Evolutionary conservation across 768 basidiomycete species (phyloP), one percentile per base, ranked within the genome.

Genomic region (Lactarius sp.): DNA sequence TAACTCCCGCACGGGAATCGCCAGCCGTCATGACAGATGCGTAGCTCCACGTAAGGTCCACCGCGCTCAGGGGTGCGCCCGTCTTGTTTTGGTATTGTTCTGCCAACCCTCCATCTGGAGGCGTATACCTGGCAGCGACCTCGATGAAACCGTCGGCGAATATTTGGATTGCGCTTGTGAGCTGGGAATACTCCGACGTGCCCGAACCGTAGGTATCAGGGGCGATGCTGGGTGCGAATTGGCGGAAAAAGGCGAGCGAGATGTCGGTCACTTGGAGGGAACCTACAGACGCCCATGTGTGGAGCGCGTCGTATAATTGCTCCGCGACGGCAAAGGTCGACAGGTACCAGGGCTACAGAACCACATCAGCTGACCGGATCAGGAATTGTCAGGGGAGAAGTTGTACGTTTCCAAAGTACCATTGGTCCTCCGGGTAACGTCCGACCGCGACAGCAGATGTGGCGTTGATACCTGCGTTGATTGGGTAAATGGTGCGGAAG

Each of bases 21-120:
- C 85, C 84, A 9, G 76, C 83, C 0, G 88, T 88, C 59, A 91
- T 72, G 0, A 83, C 80, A 34, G 86, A 78, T 1, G 89, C 88
- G 69, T 90, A 91, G 68, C 83, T 86, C 89, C 88, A 91, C 0
- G 88, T 90, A 60, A 90, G 76, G 70, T 91, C 84, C 9, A 71
- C 73, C 3, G 89, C 89, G 70, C 85, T 85, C 18, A 82, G 62
- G 1, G 81, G 86, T 3, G 73, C 51, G 5, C 89, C 89, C 27
- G 77, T 71, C 59, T 59, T 71, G 68, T 75, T 80, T 69, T 74
- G 73, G 70, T 77, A 90, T 70, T 91, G 87, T 70, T 91, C 89
- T 3, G 87, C 71, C 12, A 90, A 76, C 9, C 75, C 78, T 3
- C 90, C 89, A 56, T 73, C 71, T 0, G 81, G 71, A 8, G 88